Evolutionary conservation across 192 early-diverging fungal genomes (phyloP).

Genomic region (Coemansia reversa): DNA sequence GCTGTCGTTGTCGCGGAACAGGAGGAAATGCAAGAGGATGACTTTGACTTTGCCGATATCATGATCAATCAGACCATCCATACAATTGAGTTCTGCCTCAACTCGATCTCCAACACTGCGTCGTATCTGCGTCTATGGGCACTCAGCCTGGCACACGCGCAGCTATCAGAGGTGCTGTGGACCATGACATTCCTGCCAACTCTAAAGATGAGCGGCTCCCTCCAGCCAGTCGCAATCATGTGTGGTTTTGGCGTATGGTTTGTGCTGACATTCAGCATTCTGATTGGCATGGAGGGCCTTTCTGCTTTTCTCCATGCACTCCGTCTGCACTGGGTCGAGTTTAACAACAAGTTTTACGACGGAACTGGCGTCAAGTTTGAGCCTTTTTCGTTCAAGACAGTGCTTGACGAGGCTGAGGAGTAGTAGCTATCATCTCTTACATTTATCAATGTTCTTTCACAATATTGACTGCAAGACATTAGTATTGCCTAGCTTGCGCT

Average conservation of each 20-base stretch:
- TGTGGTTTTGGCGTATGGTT: slow-evolving; percentile 90
- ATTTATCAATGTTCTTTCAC: not conserved
- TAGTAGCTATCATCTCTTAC: slow-evolving; percentile 2
- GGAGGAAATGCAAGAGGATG: slow-evolving; percentile 66
- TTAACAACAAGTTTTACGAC: slow-evolving; percentile 96
- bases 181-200: slow-evolving; percentile 71
- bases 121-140: slow-evolving; percentile 99
- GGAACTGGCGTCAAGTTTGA: slow-evolving; percentile 87
- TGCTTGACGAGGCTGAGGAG: slow-evolving; percentile 48
- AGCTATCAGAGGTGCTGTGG: slow-evolving; percentile 97
- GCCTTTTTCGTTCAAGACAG: slow-evolving; percentile 80
- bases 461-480: not conserved
- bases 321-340: slow-evolving; percentile 97
- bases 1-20: slow-evolving; percentile 59
- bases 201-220: slow-evolving; percentile 50
- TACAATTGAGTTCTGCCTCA: slow-evolving; percentile 97
- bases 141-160: slow-evolving; percentile 94
- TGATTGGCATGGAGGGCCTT: slow-evolving; percentile 85
- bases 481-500: not conserved
- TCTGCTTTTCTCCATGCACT: slow-evolving; percentile 88
- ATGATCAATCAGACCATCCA: slow-evolving; percentile 98
- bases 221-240: slow-evolving; percentile 71
- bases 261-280: slow-evolving; percentile 70
- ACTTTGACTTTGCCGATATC: slow-evolving; percentile 93
- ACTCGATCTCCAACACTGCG: slow-evolving; percentile 96